A percentile compares a stretch with the other conserved stretches of the same genome.
Evolutionary conservation across 352 stramenopile species (phyloP).

Genomic region (Globisporangium megalacanthum): DNA sequence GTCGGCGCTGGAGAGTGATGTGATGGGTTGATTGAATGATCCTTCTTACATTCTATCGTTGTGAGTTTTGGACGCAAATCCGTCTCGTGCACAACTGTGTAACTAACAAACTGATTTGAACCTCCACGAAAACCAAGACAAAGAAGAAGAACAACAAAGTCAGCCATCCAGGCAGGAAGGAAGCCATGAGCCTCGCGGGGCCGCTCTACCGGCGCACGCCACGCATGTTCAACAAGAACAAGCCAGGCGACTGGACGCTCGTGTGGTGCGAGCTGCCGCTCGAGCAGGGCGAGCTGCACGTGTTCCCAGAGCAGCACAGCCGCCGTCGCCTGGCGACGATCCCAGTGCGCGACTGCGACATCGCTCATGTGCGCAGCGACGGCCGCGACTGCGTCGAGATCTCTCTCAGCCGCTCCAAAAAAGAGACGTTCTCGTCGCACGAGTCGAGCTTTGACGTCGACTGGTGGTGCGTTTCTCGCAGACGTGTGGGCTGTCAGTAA

Average conservation of each 20-base stretch:
- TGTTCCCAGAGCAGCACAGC: constrained; percentile 55
- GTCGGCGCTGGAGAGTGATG: constrained; percentile 1
- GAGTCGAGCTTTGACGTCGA: constrained; percentile 83
- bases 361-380: constrained; percentile 78
- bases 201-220: constrained; percentile 67
- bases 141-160: constrained; percentile 2
- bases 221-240: constrained; percentile 66
- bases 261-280: constrained; percentile 73
- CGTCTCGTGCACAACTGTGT: too few relatives aligned
- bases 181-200: constrained; percentile 52
- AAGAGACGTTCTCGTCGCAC: constrained; percentile 80
- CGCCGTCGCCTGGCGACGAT: constrained; percentile 47
- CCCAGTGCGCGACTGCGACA: constrained; percentile 56
- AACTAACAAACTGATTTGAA: background rate
- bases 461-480: constrained; percentile 56
- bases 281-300: constrained; percentile 62
- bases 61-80: too few relatives aligned
- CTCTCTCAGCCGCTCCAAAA: constrained; percentile 54
- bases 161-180: too few relatives aligned
- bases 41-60: background rate
- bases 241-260: constrained; percentile 69
- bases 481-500: background rate
- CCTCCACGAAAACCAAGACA: background rate
- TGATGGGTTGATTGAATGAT: too few relatives aligned
- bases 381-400: constrained; percentile 82